Conservation (phyloP, 1,284 basidiomycete genomes). For the Phaffia rhodozyma region DNA sequence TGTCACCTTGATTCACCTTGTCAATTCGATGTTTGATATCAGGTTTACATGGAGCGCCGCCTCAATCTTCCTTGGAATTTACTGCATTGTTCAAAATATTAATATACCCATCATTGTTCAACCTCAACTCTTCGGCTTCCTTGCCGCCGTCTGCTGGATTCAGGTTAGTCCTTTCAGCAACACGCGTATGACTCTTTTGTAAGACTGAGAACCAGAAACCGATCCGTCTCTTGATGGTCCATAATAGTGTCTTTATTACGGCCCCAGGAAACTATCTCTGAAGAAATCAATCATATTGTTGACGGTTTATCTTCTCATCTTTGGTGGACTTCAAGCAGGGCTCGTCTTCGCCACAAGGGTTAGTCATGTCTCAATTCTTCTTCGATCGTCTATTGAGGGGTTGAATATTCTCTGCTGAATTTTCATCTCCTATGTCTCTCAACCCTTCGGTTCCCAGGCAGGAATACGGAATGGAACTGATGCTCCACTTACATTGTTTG, state of each 20-base stretch:
- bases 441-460: slow-evolving; percentile 24
- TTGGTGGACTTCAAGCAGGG: slow-evolving; percentile 49
- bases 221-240: neutral
- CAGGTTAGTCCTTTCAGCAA: slow-evolving; percentile 37
- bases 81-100: slow-evolving; percentile 52
- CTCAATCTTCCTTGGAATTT: slow-evolving; percentile 54
- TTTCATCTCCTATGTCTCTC: slow-evolving; percentile 2
- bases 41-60: slow-evolving; percentile 57
- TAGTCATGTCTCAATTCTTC: slow-evolving; percentile 20
- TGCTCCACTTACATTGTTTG: slow-evolving; percentile 49
- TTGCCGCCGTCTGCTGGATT: slow-evolving; percentile 53
- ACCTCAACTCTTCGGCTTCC: slow-evolving; percentile 56
- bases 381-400: neutral
- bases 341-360: slow-evolving; percentile 49
- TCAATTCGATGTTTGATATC: neutral
- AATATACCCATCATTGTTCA: slow-evolving; percentile 55
- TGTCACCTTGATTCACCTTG: neutral
- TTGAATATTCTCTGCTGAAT: slow-evolving; percentile 14
- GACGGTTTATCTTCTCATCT: slow-evolving; percentile 35
- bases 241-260: slow-evolving; percentile 52
- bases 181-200: neutral
- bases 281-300: slow-evolving; percentile 37
- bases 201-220: neutral
- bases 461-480: slow-evolving; percentile 40
- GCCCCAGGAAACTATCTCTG: slow-evolving; percentile 24